Evolutionary conservation across 148 eudicot species (phyloP).

Genomic region (Mesembryanthemum crystallinum): DNA sequence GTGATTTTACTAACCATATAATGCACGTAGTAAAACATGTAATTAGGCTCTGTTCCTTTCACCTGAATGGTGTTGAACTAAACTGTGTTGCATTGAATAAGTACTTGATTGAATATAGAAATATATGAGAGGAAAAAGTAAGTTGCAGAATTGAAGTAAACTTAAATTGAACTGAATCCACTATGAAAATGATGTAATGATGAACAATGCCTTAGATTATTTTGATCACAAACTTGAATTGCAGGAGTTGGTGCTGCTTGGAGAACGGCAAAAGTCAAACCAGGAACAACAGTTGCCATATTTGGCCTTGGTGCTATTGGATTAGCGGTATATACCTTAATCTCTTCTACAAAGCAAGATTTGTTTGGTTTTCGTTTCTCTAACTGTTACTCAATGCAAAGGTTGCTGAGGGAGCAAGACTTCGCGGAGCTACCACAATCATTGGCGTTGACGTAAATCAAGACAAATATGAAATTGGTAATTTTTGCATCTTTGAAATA

Average conservation of each 20-base stretch:
- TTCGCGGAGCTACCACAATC: conserved; percentile 80
- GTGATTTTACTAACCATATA: not conserved
- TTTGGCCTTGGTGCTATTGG: conserved; percentile 93
- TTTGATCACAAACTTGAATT: conserved; percentile 8
- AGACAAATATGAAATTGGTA: conserved; percentile 62
- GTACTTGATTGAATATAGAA: no score
- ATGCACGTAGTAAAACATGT: not conserved
- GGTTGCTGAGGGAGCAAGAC: conserved; percentile 94
- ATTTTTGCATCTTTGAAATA: not conserved
- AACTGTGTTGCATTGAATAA: no score
- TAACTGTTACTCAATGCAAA: conserved; percentile 16
- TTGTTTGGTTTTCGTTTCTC: not conserved
- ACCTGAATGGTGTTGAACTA: no score
- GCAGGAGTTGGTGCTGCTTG: conserved; percentile 92
- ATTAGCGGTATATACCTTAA: conserved; percentile 50
- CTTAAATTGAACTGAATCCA: no score
- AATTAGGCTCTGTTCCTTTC: no score
- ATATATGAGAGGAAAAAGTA: no score
- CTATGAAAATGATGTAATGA: no score
- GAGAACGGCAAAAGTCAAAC: conserved; percentile 73
- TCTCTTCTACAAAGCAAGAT: not conserved
- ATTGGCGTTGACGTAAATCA: conserved; percentile 91
- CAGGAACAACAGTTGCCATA: conserved; percentile 80
- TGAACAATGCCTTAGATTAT: not conserved
- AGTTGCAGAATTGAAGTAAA: no score